Evolutionary conservation across 2,329 filamentous ascomycete species (phyloP), one percentile per base, ranked within the genome.

Genomic region (Onygenales sp.): DNA sequence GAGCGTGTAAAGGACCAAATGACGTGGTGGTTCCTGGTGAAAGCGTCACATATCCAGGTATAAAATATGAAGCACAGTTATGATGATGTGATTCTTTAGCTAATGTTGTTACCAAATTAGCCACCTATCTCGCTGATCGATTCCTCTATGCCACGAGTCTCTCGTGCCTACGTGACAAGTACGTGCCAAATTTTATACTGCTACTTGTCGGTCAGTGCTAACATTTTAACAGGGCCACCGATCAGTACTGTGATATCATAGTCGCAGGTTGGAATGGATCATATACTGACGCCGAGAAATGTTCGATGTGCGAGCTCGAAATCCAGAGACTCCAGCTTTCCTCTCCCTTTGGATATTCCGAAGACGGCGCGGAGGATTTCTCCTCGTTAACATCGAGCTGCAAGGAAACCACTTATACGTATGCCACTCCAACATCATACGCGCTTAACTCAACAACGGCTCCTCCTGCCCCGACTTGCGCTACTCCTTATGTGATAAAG

Each of bases 271-370:
- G 21, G 44, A 50, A 35, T 17, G 36, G 42, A 7, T 53, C 6
- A 39, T 45, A 21, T 31, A 55, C 57, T 2, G 10, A 44, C 4
- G 51, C 50, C 17, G 51, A 54, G 46, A 41, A 36, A 5, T 59
- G 57, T 50, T 58, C 57, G 7, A 44, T 54, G 10, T 59, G 58
- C 38, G 46, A 57, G 35, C 45, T 57, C 11, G 36, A 39, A n/a
- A 57, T 46, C 4, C 50, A 51, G 32, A 55, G 58, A 41, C 31
- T 50, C 10, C 46, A 58, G 35, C 55, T 59, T n/a, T 52, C 50
- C 48, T 59, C 57, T 2, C 45, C 56, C 10, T 58, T 59, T 42
- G 58, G 50, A 21, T 59, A 59, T 47, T 47, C 52, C 32, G 49
- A 54, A 14, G 50, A 55, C 7, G 45, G 52, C 14, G 55, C 55